These are phyloP conservation scores for Sesbania bispinosa DNA, from an alignment of 306 rosid species.

Conservation along the genomic window DNA sequence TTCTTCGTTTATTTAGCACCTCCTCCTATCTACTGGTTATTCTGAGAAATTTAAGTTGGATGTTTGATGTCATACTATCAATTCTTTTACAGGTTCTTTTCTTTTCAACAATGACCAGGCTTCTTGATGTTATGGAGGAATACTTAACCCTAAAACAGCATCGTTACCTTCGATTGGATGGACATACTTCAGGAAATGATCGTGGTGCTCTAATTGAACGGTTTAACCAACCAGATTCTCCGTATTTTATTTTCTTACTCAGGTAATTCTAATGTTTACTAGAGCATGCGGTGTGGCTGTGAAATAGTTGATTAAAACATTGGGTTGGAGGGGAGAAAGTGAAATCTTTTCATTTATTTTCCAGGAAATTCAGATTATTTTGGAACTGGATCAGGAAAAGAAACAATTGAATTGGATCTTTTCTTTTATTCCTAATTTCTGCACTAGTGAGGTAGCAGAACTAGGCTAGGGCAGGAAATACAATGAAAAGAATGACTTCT, in stretches of 20 bases:
- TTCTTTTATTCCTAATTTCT: too few species aligned
- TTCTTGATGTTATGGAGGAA: conserved; percentile 96
- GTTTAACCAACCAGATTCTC: conserved; percentile 70
- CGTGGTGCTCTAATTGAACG: conserved; percentile 82
- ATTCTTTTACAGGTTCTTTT: conserved; percentile 72
- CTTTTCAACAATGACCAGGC: conserved; percentile 96
- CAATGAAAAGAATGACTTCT: too few species aligned
- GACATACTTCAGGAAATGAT: conserved; percentile 87
- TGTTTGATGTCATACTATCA: conserved; percentile 1
- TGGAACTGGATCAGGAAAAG: too few species aligned
- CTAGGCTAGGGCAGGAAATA: too few species aligned
- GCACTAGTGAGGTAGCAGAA: too few species aligned
- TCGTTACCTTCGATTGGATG: conserved; percentile 84
- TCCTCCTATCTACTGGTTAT: neutral
- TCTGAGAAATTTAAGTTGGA: neutral
- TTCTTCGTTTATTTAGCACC: neutral
- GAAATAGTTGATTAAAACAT: neutral
- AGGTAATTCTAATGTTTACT: conserved; percentile 45
- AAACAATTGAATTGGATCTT: too few species aligned
- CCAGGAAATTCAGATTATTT: neutral
- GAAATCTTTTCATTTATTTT: neutral
- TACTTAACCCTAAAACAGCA: conserved; percentile 70
- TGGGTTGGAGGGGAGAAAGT: neutral
- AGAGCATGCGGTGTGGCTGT: neutral
- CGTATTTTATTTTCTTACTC: conserved; percentile 78